Base-by-base conservation (phyloP, 2,329 filamentous ascomycete genomes). In the Fusarium sp. region DNA sequence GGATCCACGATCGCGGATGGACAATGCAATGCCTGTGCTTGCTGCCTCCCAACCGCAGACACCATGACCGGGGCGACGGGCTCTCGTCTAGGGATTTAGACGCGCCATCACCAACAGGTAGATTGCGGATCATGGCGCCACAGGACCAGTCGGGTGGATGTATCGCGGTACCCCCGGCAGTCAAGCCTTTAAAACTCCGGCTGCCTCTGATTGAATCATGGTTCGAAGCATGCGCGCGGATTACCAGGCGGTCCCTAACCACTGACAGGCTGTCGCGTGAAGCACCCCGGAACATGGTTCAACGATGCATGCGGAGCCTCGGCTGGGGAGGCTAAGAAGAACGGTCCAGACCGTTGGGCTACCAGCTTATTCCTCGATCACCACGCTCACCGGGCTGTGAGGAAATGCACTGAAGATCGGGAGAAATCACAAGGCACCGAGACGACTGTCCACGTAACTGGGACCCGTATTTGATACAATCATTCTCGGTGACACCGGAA, bases 1-100 rank as follows among this genome's bases (percentile, higher is more conserved):
- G 75, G 71, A 73, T 56, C 75, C 67, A 67, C 76, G 73, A 78
- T 76, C 67, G 66, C 30, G 50, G 67, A 74, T 71, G 64, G 41
- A 45, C 32, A 27, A 14, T 58, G 23, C 14, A 18, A 41, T 16
- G 30, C 35, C 58, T 59, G 37, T 41, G 56, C 25, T 14, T 16
- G 27, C 14, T 13, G 45, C 30, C n/a, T 54, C 30, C 32, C 27
- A 54, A 54, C 35, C 32, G 18, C 59, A 37, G 54, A 37, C 25
- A 58, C 34, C 32, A 39, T 6, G 34, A 39, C 54, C 34, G 27
- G 57, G 13, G 35, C 25, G n/a, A 43, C n/a, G 35, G 35, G 18
- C 20, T 43, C 37, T 32, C 35, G 25, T 30, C 35, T 34, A 25
- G 20, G 23, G 35, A 43, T 30, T 30, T 34, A 43, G 32, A 34